phyloP scores from a whole-genome alignment of 2,329 filamentous ascomycete species.

The Sclerotinia minor region DNA sequence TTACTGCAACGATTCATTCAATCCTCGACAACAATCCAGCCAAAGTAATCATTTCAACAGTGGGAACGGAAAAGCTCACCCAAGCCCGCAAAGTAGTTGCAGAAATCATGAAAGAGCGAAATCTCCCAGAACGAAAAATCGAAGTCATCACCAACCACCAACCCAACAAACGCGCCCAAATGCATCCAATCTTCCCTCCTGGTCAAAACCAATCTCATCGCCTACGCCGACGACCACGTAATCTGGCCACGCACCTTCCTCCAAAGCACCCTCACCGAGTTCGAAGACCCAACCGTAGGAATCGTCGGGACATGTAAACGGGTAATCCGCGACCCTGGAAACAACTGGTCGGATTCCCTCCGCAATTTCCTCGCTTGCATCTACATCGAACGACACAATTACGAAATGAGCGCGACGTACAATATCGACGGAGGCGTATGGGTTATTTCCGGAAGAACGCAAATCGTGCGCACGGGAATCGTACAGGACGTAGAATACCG shows the following conservation, averaged over 20 bases:
- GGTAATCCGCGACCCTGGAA: slow-evolving; percentile 45
- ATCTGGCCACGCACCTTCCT: slow-evolving; percentile 32
- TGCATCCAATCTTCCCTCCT: slow-evolving; percentile 26
- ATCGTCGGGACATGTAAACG: slow-evolving; percentile 58
- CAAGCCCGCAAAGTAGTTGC: slow-evolving; percentile 2
- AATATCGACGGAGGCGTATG: slow-evolving; percentile 60
- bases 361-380: slow-evolving; percentile 57
- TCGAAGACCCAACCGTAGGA: slow-evolving; percentile 46
- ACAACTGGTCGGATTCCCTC: slow-evolving; percentile 24
- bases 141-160: slow-evolving; percentile 16
- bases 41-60: slow-evolving; percentile 31
- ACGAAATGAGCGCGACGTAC: slow-evolving; percentile 57
- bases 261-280: slow-evolving; percentile 28
- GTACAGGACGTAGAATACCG: slow-evolving; percentile 49
- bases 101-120: background rate
- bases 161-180: slow-evolving; percentile 31
- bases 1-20: slow-evolving; percentile 21
- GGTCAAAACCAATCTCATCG: slow-evolving; percentile 29
- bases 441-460: slow-evolving; percentile 58
- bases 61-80: slow-evolving; percentile 23
- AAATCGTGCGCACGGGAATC: slow-evolving; percentile 52
- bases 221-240: slow-evolving; percentile 32
- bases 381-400: slow-evolving; percentile 64
- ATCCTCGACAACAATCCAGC: slow-evolving; percentile 28
- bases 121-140: slow-evolving; percentile 5